Conservation (phyloP, 1,139 yeast species). For the Sugiyamaella xylanicola region DNA sequence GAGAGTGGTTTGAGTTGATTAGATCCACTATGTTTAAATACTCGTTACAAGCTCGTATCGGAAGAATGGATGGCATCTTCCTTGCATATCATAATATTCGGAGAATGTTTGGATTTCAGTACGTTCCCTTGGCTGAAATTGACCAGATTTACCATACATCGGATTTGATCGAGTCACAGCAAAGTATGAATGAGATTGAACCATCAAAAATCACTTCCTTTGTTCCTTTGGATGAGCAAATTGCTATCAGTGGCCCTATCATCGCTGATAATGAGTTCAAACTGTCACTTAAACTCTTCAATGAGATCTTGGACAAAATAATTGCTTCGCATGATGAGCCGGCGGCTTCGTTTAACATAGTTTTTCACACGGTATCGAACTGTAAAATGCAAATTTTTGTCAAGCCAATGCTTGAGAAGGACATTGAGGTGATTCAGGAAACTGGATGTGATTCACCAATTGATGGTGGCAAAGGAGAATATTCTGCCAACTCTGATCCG, state of each 20-base stretch:
- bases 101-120: constrained; percentile 86
- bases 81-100: constrained; percentile 86
- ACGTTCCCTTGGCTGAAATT: constrained; percentile 71
- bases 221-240: constrained; percentile 28
- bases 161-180: constrained; percentile 26
- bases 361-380: constrained; percentile 33
- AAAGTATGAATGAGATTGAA: neutral
- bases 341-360: constrained; percentile 34
- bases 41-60: constrained; percentile 87
- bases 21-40: constrained; percentile 80
- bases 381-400: constrained; percentile 38
- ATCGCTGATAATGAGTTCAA: constrained; percentile 77
- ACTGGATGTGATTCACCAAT: constrained; percentile 15
- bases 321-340: constrained; percentile 35
- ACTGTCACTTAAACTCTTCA: constrained; percentile 61
- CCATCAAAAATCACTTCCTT: constrained; percentile 1
- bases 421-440: constrained; percentile 33
- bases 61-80: constrained; percentile 95
- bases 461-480: constrained; percentile 5
- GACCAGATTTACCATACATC: constrained; percentile 61
- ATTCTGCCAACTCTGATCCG: constrained; percentile 26
- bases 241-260: constrained; percentile 44
- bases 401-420: constrained; percentile 39
- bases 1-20: constrained; percentile 76
- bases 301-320: constrained; percentile 52